Percentiles rank a stretch among this genome's conserved stretches.
phyloP scores from a whole-genome alignment of 1,284 basidiomycete species.

The Trichosporon sp. region DNA sequence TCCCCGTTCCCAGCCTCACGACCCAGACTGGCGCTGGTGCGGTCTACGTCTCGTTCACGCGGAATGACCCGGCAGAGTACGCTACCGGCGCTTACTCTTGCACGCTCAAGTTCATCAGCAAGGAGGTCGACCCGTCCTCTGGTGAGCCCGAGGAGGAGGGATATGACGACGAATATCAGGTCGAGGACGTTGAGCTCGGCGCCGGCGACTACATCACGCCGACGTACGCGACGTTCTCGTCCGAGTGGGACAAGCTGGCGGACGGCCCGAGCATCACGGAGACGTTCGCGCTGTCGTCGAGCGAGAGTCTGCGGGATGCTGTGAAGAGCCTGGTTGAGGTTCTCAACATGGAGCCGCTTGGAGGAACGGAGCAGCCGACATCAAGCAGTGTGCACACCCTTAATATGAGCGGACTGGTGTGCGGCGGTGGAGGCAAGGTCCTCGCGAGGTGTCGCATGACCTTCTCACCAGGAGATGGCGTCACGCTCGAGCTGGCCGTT shows the following conservation, averaged over 20 bases:
- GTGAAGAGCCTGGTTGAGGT: slow-evolving; percentile 52
- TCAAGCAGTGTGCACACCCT: slow-evolving; percentile 89
- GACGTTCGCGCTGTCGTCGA: slow-evolving; percentile 86
- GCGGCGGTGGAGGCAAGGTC: slow-evolving; percentile 86
- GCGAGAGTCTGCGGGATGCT: slow-evolving; percentile 66
- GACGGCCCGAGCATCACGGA: slow-evolving; percentile 72
- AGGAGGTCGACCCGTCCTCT: slow-evolving; percentile 94
- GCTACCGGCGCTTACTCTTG: slow-evolving; percentile 81
- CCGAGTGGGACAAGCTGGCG: slow-evolving; percentile 91
- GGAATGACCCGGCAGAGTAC: slow-evolving; percentile 70
- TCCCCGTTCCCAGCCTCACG: slow-evolving; percentile 68
- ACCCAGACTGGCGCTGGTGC: slow-evolving; percentile 67
- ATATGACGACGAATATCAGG: slow-evolving; percentile 96
- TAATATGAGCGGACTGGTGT: slow-evolving; percentile 81
- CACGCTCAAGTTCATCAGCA: slow-evolving; percentile 92
- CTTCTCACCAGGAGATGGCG: slow-evolving; percentile 78
- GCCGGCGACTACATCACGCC: slow-evolving; percentile 90
- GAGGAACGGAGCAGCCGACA: slow-evolving; percentile 74
- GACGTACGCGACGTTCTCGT: slow-evolving; percentile 80
- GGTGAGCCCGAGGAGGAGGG: slow-evolving; percentile 97
- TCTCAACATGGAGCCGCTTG: slow-evolving; percentile 92
- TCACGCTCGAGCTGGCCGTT: slow-evolving; percentile 92
- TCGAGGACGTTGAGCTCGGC: slow-evolving; percentile 90
- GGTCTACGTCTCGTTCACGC: slow-evolving; percentile 91
- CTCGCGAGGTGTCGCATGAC: slow-evolving; percentile 94